Base-by-base conservation (phyloP, 192 early-diverging fungal species). In the Nowakowskiella sp. region DNA sequence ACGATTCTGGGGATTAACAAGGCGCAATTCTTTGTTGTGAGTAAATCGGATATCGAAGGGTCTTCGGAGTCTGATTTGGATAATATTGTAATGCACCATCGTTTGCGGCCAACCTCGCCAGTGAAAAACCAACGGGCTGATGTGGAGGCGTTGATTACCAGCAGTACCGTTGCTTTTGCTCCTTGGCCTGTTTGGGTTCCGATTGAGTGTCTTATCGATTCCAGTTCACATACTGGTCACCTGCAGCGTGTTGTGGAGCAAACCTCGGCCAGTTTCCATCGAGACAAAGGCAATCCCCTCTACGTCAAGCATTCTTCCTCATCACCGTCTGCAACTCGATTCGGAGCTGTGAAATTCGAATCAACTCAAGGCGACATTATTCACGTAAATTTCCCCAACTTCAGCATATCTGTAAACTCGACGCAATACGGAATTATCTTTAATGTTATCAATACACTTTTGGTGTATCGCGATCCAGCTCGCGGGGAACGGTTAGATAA, bases 391-490 rank as follows among this genome's bases (percentile, higher is more conserved):
- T 77, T 94, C 60, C 89, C 89, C 0, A 81, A 78, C 32, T 71
- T 94, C 30, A 60, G 68, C 16, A 68, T 91, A 19, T 83, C 79
- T 4, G 85, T 81, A 19, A 88, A 83, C 26, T 83, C 91, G 5
- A 64, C 64, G 43, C 89, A 91, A 70, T 92, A 85, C 64, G 71
- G 74, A 28, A 67, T 81, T 1, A 66, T 90, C 2, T 74, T 80
- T 48, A 79, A 92, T 57, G 79, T 87, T 10, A 82, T 88, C 21
- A 77, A 71, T 0, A 86, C 90, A 43, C 71, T 94, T 21, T 66
- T 94, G 6, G 76, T 91, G 13, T 94, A 90, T 52, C 81, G 79
- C 21, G 91, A 91, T 54, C 88, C 91, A 4, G 76, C 76, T 0
- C 79, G 81, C 45, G 86, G 84, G 23, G 82, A 84, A 31, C 75